Evolutionary conservation across 1,139 yeast species (phyloP).

Genomic region (Taiozyma sp.): DNA sequence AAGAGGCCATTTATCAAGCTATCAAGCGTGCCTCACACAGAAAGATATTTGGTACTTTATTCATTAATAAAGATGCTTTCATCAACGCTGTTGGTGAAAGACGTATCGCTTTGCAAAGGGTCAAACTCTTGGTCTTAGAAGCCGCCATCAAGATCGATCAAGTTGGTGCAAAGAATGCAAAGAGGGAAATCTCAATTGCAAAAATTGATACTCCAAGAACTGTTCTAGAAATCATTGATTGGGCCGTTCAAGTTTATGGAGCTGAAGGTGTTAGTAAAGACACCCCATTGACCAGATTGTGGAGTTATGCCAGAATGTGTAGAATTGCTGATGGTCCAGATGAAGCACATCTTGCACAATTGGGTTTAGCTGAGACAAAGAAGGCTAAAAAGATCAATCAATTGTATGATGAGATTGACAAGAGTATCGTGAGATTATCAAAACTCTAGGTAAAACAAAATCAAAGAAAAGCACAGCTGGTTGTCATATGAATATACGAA

Average conservation of each 20-base stretch:
- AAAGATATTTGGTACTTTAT: constrained; percentile 50
- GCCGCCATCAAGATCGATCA: constrained; percentile 64
- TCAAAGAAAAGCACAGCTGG: not conserved
- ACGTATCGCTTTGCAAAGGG: constrained; percentile 52
- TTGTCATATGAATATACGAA: not conserved
- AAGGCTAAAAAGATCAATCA: constrained; percentile 23
- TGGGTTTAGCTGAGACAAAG: constrained; percentile 32
- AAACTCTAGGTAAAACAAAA: constrained; percentile 10
- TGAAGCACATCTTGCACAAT: constrained; percentile 62
- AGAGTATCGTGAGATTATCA: constrained; percentile 14
- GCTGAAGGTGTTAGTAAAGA: constrained; percentile 65
- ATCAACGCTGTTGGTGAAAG: constrained; percentile 48
- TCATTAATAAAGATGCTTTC: constrained; percentile 50
- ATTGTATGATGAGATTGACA: constrained; percentile 13
- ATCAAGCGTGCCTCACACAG: constrained; percentile 52
- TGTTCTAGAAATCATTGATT: constrained; percentile 48
- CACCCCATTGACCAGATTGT: constrained; percentile 53
- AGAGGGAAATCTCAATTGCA: constrained; percentile 60
- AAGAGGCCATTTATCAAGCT: constrained; percentile 49
- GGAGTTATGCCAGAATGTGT: constrained; percentile 52
- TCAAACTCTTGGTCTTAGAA: constrained; percentile 52
- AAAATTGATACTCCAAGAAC: constrained; percentile 64
- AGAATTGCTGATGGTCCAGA: constrained; percentile 76
- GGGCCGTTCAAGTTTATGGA: constrained; percentile 67
- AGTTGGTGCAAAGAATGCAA: constrained; percentile 50